Base-by-base conservation (phyloP, 2,329 filamentous ascomycete genomes). In the Fusarium redolens region DNA sequence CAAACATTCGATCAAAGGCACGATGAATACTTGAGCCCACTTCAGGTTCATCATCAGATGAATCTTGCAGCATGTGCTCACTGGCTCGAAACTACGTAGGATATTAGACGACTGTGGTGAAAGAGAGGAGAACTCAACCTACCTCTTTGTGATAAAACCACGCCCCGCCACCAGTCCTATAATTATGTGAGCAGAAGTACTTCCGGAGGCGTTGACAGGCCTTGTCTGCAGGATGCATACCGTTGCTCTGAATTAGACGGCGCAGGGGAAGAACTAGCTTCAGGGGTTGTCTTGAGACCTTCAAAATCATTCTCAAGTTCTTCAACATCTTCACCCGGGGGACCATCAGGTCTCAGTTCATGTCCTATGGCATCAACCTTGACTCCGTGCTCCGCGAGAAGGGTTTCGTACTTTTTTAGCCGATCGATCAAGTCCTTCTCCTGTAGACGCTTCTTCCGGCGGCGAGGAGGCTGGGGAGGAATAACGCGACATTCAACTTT, bases 401-500 rank as follows among this genome's bases (percentile, higher is more conserved):
- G 82, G 11, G 82, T 79, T 81, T 95, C 93, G 75, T 94, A 94
- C 55, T 88, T 87, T 60, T 87, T 88, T 28, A 94, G 83, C n/a
- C 91, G 89, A 11, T 92, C 90, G 58, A 94, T 83, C 44, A 95
- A 84, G 64, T 93, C 91, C 77, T 88, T 88, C 81, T 95, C 92
- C 28, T 91, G 89, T 50, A 93, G 90, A 60, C 90, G 86, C 81
- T 89, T 90, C 82, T 89, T 90, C 63, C 88, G 83, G 15, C 89
- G 80, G 78, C 90, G 82, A 77, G 90, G 84, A 78, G 90, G 84
- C 78, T 89, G 81, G 74, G 89, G 83, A 76, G 89, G 83, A 71
- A 88, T 81, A 12, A 91, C 88, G 41, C 86, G 85, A 78, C 91
- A 94, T 73, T 92, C 88, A 37, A 87, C 87, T 28, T 85, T 82